A percentile compares a stretch with the other conserved stretches of the same genome.
Evolutionary conservation across 805 yeast genomes (phyloP).

Genomic region (Ogataea kodamae): DNA sequence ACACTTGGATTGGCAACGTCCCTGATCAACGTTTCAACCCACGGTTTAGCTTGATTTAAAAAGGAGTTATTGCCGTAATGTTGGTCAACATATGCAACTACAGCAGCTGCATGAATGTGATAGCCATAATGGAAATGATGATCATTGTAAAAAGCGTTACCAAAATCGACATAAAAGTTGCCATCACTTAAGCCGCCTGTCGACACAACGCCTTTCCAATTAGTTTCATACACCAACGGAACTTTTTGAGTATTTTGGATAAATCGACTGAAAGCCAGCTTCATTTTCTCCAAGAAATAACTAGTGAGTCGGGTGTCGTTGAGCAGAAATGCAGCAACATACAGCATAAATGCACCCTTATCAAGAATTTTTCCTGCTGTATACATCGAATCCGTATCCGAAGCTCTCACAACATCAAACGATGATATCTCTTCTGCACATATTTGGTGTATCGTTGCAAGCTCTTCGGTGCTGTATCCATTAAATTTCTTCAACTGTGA

Average conservation of each 20-base stretch:
- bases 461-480: constrained; percentile 35
- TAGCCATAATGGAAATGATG: constrained; percentile 89
- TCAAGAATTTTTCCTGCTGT: constrained; percentile 84
- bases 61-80: constrained; percentile 48
- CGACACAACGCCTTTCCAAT: constrained; percentile 77
- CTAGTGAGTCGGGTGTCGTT: constrained; percentile 51
- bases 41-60: constrained; percentile 44
- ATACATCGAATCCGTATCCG: constrained; percentile 83
- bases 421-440: constrained; percentile 52
- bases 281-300: constrained; percentile 52
- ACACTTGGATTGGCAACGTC: constrained; percentile 64
- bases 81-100: constrained; percentile 63
- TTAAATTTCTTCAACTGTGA: constrained; percentile 41
- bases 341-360: constrained; percentile 84
- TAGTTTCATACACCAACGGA: constrained; percentile 75
- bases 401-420: constrained; percentile 50
- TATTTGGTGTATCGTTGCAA: constrained; percentile 40
- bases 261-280: constrained; percentile 67
- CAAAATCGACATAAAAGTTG: constrained; percentile 49
- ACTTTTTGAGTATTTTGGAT: constrained; percentile 62
- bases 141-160: constrained; percentile 76
- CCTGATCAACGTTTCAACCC: constrained; percentile 59
- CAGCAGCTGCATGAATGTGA: constrained; percentile 77
- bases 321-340: constrained; percentile 65
- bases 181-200: constrained; percentile 47